Percentiles rank a stretch among this genome's conserved stretches.
These are phyloP conservation scores for Luvunga scandens DNA, from an alignment of 345 rosid genomes.

Conservation along the genomic window DNA sequence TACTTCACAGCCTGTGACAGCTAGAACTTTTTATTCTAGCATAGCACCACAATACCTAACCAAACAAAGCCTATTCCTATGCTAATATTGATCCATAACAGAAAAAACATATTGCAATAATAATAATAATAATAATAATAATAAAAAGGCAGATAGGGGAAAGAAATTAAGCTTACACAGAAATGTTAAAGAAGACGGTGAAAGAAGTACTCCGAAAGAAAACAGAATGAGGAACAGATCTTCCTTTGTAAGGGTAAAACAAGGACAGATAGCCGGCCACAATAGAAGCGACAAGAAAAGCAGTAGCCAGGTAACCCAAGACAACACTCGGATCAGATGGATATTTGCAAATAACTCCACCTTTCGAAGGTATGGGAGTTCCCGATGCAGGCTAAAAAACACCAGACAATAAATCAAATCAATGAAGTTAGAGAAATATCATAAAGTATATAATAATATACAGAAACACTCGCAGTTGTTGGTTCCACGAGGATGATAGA, in stretches of 20 bases:
- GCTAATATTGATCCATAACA: too few relatives aligned
- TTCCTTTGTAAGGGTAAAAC: conserved; percentile 75
- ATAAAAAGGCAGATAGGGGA: background rate
- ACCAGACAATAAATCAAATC: background rate
- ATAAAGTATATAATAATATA: background rate
- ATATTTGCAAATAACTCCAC: conserved; percentile 71
- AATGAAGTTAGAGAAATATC: background rate
- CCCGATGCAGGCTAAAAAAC: conserved; percentile 61
- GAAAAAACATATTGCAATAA: background rate
- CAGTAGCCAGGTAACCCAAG: conserved; percentile 66
- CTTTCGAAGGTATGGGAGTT: conserved; percentile 57
- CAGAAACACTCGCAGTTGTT: background rate
- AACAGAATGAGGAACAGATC: conserved; percentile 63
- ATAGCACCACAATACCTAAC: background rate
- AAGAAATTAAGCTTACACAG: conserved; percentile 50
- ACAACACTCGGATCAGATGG: conserved; percentile 71
- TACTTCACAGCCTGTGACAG: background rate
- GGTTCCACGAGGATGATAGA: too few relatives aligned
- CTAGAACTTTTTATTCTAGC: background rate
- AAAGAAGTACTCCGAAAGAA: conserved; percentile 58
- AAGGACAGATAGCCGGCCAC: conserved; percentile 58
- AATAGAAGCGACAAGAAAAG: conserved; percentile 49
- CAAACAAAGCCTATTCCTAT: background rate
- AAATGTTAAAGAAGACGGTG: conserved; percentile 67
- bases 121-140: too few relatives aligned